A percentile compares a stretch with the other conserved stretches of the same genome.
Conservation (phyloP, 2,329 filamentous ascomycete genomes). For the Tolypocladium tropicale region DNA sequence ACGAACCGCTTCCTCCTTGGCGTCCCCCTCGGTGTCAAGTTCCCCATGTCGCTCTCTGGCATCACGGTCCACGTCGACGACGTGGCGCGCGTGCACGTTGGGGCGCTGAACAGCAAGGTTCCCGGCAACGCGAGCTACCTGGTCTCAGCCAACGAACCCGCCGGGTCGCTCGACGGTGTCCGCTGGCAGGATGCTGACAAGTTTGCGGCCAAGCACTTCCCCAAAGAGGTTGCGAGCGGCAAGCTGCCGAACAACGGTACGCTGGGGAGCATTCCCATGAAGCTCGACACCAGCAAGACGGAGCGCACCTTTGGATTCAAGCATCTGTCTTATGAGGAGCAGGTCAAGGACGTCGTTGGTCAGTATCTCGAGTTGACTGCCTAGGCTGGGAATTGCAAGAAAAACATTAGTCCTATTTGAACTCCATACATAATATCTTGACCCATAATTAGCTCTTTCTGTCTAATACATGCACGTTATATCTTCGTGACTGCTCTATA, state of each 20-base stretch:
- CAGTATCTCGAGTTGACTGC: conserved; percentile 21
- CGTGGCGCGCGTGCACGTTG: conserved; percentile 25
- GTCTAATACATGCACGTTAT: background rate
- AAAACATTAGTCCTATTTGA: background rate
- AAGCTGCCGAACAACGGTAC: conserved; percentile 4
- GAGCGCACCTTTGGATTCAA: conserved; percentile 21
- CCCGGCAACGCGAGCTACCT: conserved; percentile 13
- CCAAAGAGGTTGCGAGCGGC: conserved; percentile 2
- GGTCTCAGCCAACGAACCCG: background rate
- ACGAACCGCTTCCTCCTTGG: conserved; percentile 24
- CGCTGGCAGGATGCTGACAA: background rate
- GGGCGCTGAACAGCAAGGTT: conserved; percentile 20
- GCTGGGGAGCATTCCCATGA: background rate
- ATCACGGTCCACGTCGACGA: conserved; percentile 26
- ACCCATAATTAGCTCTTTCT: background rate
- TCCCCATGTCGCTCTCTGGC: conserved; percentile 13
- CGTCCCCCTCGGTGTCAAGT: conserved; percentile 19
- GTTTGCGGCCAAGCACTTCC: conserved; percentile 6
- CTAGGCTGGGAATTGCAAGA: background rate
- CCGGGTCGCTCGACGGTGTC: background rate
- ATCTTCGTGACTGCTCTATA: background rate
- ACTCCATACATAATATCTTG: background rate
- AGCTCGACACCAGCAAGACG: conserved; percentile 16
- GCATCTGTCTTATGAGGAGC: conserved; percentile 21
- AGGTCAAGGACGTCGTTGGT: conserved; percentile 20